These are phyloP conservation scores for Penicillium sp. DNA, from an alignment of 2,329 filamentous ascomycete genomes.

Conservation along the genomic window DNA sequence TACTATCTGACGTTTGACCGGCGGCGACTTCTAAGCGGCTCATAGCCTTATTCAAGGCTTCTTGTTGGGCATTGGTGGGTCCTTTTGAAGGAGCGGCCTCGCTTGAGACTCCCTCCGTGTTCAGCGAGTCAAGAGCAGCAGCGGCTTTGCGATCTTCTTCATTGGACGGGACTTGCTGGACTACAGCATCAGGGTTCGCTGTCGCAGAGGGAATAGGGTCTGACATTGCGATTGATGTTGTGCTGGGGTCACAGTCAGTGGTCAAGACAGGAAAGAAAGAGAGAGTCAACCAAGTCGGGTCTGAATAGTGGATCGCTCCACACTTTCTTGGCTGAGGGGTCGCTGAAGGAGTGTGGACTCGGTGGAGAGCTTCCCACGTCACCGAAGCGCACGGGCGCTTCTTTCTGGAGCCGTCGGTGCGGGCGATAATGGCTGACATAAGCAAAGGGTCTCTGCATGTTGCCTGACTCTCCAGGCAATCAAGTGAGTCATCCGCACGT, in stretches of 20 bases:
- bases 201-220: slow-evolving; percentile 39
- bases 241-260: not conserved
- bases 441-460: slow-evolving; percentile 1
- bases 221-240: slow-evolving; percentile 30
- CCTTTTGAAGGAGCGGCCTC: slow-evolving; percentile 27
- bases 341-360: not conserved
- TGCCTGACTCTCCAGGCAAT: slow-evolving; percentile 1
- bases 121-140: slow-evolving; percentile 44
- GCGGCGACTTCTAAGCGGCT: slow-evolving; percentile 43
- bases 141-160: slow-evolving; percentile 48
- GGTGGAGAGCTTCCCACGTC: slow-evolving; percentile 3
- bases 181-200: slow-evolving; percentile 28
- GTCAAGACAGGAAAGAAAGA: too few species aligned
- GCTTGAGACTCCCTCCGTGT: slow-evolving; percentile 36
- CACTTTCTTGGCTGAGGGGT: not conserved
- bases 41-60: slow-evolving; percentile 47
- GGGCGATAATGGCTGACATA: slow-evolving; percentile 2
- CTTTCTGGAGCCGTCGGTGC: too few species aligned
- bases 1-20: slow-evolving; percentile 17
- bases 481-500: slow-evolving; percentile 14
- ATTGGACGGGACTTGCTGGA: slow-evolving; percentile 35
- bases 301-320: not conserved
- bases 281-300: not conserved
- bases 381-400: slow-evolving; percentile 6
- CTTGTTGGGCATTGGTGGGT: slow-evolving; percentile 38